These are phyloP conservation scores for Raphanus sativus DNA, from an alignment of 345 rosid species.

Conservation along the genomic window DNA sequence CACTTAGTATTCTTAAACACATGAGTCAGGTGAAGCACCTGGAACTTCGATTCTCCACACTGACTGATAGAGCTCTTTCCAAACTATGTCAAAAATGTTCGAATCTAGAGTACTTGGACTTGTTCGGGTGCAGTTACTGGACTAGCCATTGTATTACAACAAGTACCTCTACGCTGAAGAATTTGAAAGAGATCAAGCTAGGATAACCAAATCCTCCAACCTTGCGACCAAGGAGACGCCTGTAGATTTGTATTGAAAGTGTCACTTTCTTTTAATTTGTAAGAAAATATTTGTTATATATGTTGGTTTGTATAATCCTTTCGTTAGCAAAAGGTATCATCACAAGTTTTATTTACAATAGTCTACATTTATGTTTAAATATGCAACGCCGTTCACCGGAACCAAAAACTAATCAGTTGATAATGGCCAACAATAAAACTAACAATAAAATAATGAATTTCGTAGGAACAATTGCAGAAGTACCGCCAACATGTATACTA, in stretches of 20 bases:
- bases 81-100: conserved; percentile 49
- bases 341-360: neutral
- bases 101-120: conserved; percentile 55
- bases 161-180: neutral
- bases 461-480: neutral
- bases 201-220: neutral
- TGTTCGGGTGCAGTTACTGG: conserved; percentile 62
- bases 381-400: neutral
- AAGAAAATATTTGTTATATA: neutral
- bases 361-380: neutral
- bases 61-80: conserved; percentile 47
- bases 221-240: neutral
- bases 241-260: neutral
- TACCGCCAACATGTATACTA: neutral
- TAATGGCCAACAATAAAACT: neutral
- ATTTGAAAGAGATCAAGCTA: neutral
- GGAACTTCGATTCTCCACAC: conserved; percentile 59
- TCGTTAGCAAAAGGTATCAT: neutral
- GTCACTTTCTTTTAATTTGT: neutral
- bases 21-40: conserved; percentile 58
- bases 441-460: neutral
- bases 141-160: conserved; percentile 45
- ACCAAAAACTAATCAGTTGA: neutral
- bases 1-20: conserved; percentile 40
- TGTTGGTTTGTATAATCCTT: neutral